Evolutionary conservation across 441 rosid genomes (phyloP), one percentile per base, ranked within the genome.

Genomic region (Croton laevigatus): DNA sequence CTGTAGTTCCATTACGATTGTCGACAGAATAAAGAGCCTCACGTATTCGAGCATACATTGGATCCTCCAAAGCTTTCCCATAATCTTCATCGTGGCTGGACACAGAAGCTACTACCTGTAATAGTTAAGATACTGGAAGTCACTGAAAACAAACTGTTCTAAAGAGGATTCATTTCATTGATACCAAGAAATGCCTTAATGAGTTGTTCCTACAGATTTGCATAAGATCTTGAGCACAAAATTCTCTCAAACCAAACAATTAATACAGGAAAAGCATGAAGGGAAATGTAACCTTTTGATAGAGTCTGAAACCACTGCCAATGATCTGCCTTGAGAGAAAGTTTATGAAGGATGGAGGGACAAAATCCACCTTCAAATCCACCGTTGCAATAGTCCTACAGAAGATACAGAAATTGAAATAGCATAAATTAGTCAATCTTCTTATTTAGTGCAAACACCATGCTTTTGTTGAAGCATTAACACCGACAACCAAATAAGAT

Each of bases 311-410:
- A 75, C 99, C 98, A 72, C 81, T 86, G 70, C 97, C 97, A 6
- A 92, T 45, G 62, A 95, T 91, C 86, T 95, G 98, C 82, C 99
- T 89, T 32, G 97, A 79, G 65, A 91, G 80, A 55, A 95, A 93
- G 79, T 95, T 95, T 69, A 95, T 84, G 22, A 95, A 88, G 66
- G 88, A 80, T 62, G 98, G 91, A 71, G 99, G 99, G 36, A 93
- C 87, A 58, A 95, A 83, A 65, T 91, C 97, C 78, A 95, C 67
- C 92, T 93, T 95, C 75, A 91, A 59, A 85, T 95, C 98, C 79
- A 91, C 32, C 72, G 76, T 91, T 46, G 83, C 84, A 53, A 95
- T 91, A n/a, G 84, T 84, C 87, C 99, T 94, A 68, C 36, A 51
- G 55, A 71, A 59, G 54, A 59, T 17, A 20, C 27, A 55, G 65